Evolutionary conservation across 169 alveolate species (phyloP).

Genomic region (Eimeria zaria): DNA sequence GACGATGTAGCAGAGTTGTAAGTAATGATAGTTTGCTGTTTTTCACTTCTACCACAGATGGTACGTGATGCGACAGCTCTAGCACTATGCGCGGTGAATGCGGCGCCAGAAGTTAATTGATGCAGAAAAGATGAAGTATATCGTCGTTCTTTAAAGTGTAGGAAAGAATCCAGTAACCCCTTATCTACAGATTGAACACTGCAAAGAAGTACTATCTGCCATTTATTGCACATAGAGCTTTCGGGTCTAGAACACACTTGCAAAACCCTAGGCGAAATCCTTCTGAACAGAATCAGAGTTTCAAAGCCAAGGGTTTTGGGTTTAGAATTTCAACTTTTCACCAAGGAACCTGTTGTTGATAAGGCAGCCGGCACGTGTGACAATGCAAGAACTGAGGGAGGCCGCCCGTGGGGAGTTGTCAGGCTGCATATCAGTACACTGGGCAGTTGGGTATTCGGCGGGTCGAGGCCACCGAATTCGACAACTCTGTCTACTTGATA

Average conservation of each 20-base stretch:
- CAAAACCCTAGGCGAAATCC: neutral
- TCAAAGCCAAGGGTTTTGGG: too few species aligned
- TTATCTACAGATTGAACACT: neutral
- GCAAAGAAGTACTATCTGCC: neutral
- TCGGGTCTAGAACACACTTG: neutral
- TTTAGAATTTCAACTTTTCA: too few species aligned
- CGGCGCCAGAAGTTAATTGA: too few species aligned
- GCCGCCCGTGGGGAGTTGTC: neutral
- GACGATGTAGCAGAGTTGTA: neutral
- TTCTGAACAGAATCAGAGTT: neutral
- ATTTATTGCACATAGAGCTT: neutral
- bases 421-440: constrained; percentile 16
- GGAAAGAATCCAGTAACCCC: neutral
- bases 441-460: neutral
- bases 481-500: neutral
- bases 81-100: too few species aligned
- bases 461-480: neutral
- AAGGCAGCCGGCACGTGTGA: neutral
- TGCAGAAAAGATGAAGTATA: too few species aligned
- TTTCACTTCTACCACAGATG: neutral
- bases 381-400: constrained; percentile 39
- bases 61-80: neutral
- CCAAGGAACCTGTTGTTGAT: too few species aligned
- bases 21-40: neutral
- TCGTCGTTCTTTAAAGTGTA: too few species aligned